phyloP scores from a whole-genome alignment of 2,329 filamentous ascomycete species.

The Fusarium humuli region DNA sequence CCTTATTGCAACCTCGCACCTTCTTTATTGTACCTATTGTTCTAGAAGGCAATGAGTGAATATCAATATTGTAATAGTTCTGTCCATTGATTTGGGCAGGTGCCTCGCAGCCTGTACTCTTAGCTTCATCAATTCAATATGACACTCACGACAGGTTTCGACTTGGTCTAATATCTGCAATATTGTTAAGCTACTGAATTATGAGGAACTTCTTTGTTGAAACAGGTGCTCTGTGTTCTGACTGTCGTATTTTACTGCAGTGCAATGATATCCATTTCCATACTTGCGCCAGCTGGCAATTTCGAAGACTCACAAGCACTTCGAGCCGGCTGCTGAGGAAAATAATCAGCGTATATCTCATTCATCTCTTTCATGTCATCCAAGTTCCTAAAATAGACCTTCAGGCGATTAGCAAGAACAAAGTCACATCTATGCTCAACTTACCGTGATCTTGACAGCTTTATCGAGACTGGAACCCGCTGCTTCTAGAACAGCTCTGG shows the following conservation, averaged over 20 bases:
- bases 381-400: slow-evolving; percentile 29
- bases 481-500: slow-evolving; percentile 75
- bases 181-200: not conserved
- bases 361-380: slow-evolving; percentile 35
- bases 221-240: too few species aligned
- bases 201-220: not conserved
- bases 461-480: slow-evolving; percentile 72
- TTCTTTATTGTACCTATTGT: not conserved
- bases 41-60: not conserved
- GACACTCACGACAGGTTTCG: not conserved
- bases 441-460: slow-evolving; percentile 72
- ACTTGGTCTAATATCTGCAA: not conserved
- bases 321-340: slow-evolving; percentile 34
- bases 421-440: not conserved
- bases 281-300: slow-evolving; percentile 24
- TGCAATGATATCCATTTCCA: slow-evolving; percentile 36
- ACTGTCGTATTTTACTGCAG: not conserved
- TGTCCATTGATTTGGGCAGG: not conserved
- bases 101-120: not conserved
- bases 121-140: not conserved
- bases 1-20: not conserved
- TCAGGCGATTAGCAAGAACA: not conserved
- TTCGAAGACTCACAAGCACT: slow-evolving; percentile 19
- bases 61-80: not conserved
- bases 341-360: slow-evolving; percentile 30